Evolutionary conservation across 768 basidiomycete genomes (phyloP).

Genomic region (Russula olivacea): DNA sequence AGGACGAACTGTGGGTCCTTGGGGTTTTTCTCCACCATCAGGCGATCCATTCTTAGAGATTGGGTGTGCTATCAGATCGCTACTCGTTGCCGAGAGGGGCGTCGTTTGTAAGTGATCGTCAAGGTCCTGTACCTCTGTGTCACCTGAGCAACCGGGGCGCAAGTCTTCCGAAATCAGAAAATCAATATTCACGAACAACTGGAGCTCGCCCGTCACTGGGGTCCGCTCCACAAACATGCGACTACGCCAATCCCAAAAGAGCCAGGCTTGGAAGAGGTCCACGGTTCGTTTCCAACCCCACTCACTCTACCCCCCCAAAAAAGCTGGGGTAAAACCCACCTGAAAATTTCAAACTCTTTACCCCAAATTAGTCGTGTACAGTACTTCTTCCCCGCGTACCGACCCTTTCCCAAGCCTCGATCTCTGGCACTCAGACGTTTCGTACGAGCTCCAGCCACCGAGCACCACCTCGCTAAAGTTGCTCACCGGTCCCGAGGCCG

Average conservation of each 20-base stretch:
- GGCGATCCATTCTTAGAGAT: not conserved
- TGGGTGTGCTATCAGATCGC: conserved; percentile 40
- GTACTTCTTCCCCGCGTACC: conserved; percentile 55
- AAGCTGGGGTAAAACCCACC: conserved; percentile 4
- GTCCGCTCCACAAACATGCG: conserved; percentile 76
- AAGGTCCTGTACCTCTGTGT: too few species aligned
- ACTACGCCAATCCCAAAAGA: conserved; percentile 69
- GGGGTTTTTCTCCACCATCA: not conserved
- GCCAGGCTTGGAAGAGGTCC: conserved; percentile 70
- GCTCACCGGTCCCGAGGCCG: conserved; percentile 60
- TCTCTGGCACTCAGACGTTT: conserved; percentile 78
- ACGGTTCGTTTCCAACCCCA: conserved; percentile 40
- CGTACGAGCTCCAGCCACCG: conserved; percentile 81
- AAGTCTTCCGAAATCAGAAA: conserved; percentile 74
- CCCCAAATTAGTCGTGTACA: conserved; percentile 54
- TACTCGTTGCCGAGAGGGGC: conserved; percentile 69
- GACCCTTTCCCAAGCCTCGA: conserved; percentile 68
- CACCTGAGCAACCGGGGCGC: conserved; percentile 9
- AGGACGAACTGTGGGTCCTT: conserved; percentile 65
- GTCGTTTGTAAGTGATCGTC: conserved; percentile 55
- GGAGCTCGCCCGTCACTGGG: conserved; percentile 64
- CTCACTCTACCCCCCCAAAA: not conserved
- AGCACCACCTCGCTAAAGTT: conserved; percentile 72
- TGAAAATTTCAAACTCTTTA: not conserved
- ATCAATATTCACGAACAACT: conserved; percentile 63